Conservation (phyloP, 2,329 filamentous ascomycete species). For the Cercospora sp. region DNA sequence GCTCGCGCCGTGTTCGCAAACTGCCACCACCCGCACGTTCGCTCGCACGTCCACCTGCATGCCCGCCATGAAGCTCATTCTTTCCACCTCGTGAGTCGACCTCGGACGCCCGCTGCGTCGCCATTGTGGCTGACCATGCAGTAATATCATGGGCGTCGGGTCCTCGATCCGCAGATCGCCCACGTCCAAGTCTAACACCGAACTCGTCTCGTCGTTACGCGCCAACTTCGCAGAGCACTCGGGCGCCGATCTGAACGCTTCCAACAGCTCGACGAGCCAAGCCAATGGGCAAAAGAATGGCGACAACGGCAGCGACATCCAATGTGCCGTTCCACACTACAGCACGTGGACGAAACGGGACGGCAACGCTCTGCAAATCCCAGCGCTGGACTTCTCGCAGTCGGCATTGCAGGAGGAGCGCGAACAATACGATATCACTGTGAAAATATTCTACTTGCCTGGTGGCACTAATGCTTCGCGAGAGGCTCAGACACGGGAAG, state of each 20-base stretch:
- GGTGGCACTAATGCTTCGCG: conserved; percentile 51
- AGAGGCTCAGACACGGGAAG: conserved; percentile 71
- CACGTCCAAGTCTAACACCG: conserved; percentile 83
- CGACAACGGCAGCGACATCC: conserved; percentile 22
- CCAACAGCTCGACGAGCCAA: conserved; percentile 12
- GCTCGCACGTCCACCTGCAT: not conserved
- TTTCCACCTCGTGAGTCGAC: conserved; percentile 75
- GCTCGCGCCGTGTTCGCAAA: conserved; percentile 7
- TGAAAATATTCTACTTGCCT: conserved; percentile 91
- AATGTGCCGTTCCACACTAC: conserved; percentile 40
- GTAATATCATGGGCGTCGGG: conserved; percentile 82
- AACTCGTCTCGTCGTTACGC: conserved; percentile 84
- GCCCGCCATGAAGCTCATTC: conserved; percentile 70
- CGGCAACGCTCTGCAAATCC: conserved; percentile 53
- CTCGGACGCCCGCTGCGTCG: conserved; percentile 10
- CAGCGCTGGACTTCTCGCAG: conserved; percentile 70
- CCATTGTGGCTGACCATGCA: conserved; percentile 39
- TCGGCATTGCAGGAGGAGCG: conserved; percentile 77
- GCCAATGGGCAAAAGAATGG: conserved; percentile 15
- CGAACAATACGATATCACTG: conserved; percentile 86
- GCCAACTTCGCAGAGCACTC: conserved; percentile 64
- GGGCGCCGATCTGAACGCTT: conserved; percentile 5
- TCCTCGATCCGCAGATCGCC: conserved; percentile 79
- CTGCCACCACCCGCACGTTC: conserved; percentile 5
- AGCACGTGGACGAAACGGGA: conserved; percentile 74